These are phyloP conservation scores for Triadica sebifera DNA, from an alignment of 345 rosid genomes.

Conservation along the genomic window DNA sequence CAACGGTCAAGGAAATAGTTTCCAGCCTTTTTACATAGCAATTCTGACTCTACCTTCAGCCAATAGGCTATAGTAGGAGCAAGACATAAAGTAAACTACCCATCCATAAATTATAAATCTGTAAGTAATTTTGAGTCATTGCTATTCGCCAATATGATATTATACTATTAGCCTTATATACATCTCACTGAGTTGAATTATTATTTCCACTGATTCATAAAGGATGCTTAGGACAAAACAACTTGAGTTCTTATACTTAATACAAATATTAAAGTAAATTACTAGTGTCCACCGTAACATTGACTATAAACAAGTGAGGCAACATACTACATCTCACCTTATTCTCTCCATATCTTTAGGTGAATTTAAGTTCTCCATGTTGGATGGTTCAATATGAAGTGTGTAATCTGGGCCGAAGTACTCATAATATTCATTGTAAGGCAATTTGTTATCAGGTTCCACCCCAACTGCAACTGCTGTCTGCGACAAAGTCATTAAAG, in stretches of 20 bases:
- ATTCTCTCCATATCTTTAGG: conserved; percentile 83
- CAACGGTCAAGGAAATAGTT: neutral
- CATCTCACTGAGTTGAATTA: neutral
- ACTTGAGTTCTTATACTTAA: neutral
- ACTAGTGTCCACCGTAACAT: neutral
- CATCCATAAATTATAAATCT: too few relatives aligned
- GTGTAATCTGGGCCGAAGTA: conserved; percentile 96
- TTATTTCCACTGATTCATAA: neutral
- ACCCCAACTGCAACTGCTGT: conserved; percentile 98
- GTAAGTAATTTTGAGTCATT: neutral
- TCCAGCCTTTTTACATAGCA: neutral
- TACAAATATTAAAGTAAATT: neutral
- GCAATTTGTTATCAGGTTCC: conserved; percentile 90
- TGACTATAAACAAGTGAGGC: neutral
- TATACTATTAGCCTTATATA: neutral
- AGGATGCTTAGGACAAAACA: neutral
- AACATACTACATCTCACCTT: conserved; percentile 53
- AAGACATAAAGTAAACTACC: neutral
- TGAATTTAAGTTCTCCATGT: conserved; percentile 77
- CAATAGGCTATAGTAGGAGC: neutral
- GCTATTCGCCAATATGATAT: neutral
- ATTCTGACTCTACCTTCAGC: neutral
- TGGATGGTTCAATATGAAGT: conserved; percentile 78
- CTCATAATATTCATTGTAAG: conserved; percentile 90
- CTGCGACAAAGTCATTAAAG: conserved; percentile 42